phyloP scores from a whole-genome alignment of 495 filamentous ascomycete genomes.

The Penicillium bovifimosum region DNA sequence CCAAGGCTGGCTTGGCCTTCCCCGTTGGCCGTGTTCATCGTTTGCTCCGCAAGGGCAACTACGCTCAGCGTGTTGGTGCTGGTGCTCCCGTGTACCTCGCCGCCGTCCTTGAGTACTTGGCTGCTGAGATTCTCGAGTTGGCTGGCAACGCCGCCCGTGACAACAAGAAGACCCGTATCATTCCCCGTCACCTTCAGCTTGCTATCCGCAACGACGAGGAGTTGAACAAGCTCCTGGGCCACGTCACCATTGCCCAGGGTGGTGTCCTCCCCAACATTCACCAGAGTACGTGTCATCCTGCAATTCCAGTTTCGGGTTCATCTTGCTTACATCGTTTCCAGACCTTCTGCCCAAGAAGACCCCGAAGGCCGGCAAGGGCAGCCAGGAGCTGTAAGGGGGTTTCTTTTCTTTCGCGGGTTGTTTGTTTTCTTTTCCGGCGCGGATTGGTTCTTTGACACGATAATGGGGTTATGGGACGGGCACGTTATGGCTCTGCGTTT shows the following conservation, averaged over 20 bases:
- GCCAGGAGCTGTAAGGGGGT: slow-evolving; percentile 79
- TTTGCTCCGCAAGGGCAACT: slow-evolving; percentile 99
- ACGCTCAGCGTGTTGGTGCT: slow-evolving; percentile 99
- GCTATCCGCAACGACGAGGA: slow-evolving; percentile 99
- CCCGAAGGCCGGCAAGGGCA: slow-evolving; percentile 83
- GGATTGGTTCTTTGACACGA: slow-evolving; percentile 69
- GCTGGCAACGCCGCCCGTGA: slow-evolving; percentile 98
- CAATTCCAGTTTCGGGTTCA: background rate
- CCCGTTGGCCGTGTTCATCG: slow-evolving; percentile 99
- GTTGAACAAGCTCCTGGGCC: slow-evolving; percentile 98
- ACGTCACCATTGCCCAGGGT: slow-evolving; percentile 98
- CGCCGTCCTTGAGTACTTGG: slow-evolving; percentile 96
- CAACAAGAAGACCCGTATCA: slow-evolving; percentile 99
- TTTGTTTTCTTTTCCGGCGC: slow-evolving; percentile 55
- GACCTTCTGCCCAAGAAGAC: slow-evolving; percentile 99
- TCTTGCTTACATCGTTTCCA: slow-evolving; percentile 47
- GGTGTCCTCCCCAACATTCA: slow-evolving; percentile 99
- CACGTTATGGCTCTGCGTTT: slow-evolving; percentile 72
- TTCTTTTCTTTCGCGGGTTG: slow-evolving; percentile 47
- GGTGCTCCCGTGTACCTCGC: slow-evolving; percentile 98
- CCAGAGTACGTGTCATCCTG: slow-evolving; percentile 72
- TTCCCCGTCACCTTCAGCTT: slow-evolving; percentile 97
- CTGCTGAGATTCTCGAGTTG: slow-evolving; percentile 97
- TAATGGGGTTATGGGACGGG: slow-evolving; percentile 84
- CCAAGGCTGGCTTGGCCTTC: slow-evolving; percentile 99